Conservation (phyloP, 305 asterid species). For the Ilex paraguariensis region DNA sequence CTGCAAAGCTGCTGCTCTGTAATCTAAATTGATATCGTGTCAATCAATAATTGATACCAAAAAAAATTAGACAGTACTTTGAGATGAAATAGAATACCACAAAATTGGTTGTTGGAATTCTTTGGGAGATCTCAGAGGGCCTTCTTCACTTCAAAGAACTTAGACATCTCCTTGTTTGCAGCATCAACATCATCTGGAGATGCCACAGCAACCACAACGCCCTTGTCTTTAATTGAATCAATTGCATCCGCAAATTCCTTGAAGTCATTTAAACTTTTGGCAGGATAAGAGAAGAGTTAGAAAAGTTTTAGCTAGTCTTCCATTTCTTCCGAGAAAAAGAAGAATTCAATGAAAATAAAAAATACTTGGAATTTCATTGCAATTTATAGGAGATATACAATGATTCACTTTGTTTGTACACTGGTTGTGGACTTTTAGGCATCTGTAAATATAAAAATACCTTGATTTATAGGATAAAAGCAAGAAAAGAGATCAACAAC, state of each 20-base stretch:
- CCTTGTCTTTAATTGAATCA: conserved; percentile 69
- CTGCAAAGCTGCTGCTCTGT: no score
- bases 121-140: conserved; percentile 44
- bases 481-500: no score
- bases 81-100: not conserved
- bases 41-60: no score
- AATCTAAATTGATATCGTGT: no score
- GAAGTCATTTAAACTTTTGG: conserved; percentile 68
- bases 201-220: conserved; percentile 88
- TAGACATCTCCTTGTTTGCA: conserved; percentile 60
- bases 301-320: not conserved
- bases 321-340: not conserved
- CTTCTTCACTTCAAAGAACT: conserved; percentile 73
- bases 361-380: not conserved
- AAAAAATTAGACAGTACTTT: not conserved
- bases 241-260: conserved; percentile 75
- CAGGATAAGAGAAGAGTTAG: conserved; percentile 4
- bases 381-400: no score
- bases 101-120: conserved; percentile 4
- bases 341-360: not conserved
- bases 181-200: conserved; percentile 81
- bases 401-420: no score
- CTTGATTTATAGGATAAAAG: no score
- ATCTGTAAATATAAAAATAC: no score
- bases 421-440: no score